These are phyloP conservation scores for Chloris gayana DNA, from an alignment of 176 grass and related monocot genomes.

Conservation along the genomic window DNA sequence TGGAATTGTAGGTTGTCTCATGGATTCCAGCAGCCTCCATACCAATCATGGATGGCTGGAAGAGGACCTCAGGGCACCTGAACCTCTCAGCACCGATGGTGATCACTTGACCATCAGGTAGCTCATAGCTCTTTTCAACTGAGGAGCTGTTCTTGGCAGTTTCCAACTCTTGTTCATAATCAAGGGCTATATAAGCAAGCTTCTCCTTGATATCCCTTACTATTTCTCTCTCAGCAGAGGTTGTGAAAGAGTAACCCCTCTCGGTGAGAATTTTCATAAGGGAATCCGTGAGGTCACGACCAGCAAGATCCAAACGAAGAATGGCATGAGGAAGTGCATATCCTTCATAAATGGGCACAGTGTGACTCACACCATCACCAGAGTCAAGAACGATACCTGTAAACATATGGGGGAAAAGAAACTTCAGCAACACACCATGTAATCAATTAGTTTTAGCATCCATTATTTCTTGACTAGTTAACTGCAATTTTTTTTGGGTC, in stretches of 20 bases:
- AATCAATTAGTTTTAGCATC: neutral
- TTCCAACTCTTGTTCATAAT: conserved; percentile 72
- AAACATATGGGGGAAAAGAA: conserved; percentile 5
- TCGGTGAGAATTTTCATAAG: conserved; percentile 76
- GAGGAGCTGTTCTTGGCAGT: conserved; percentile 79
- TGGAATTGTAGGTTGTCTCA: conserved; percentile 83
- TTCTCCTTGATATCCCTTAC: conserved; percentile 89
- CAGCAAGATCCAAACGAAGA: conserved; percentile 75
- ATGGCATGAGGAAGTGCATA: conserved; percentile 76
- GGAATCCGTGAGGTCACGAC: conserved; percentile 64
- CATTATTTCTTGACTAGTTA: neutral
- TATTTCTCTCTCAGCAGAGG: conserved; percentile 72
- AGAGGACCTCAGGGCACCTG: conserved; percentile 88
- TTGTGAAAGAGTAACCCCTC: conserved; percentile 76
- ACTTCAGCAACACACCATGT: neutral
- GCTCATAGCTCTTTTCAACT: conserved; percentile 76
- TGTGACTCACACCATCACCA: conserved; percentile 86
- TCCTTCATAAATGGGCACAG: conserved; percentile 77
- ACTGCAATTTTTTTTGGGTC: neutral
- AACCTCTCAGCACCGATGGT: conserved; percentile 76
- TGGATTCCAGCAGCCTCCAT: conserved; percentile 81
- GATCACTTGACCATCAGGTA: conserved; percentile 78
- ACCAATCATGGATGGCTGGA: conserved; percentile 84
- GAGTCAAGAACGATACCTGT: conserved; percentile 78
- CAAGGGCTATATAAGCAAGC: conserved; percentile 67